phyloP scores from a whole-genome alignment of 345 rosid genomes.

The Draba incana region DNA sequence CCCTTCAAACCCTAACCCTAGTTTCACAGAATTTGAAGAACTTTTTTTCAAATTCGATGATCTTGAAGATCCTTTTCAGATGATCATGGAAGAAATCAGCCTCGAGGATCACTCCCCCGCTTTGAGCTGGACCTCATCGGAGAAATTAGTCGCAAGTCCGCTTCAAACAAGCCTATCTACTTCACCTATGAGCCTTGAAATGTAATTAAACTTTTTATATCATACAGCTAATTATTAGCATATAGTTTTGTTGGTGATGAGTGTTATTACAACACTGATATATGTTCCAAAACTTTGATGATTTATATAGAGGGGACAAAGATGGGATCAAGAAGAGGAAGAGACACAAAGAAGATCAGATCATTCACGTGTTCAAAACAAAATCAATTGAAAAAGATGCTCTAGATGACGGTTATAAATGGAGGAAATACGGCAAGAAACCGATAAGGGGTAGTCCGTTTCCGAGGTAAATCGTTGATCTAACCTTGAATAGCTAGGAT shows the following conservation, averaged over 20 bases:
- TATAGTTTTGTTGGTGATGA: conserved; percentile 11
- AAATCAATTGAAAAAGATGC: conserved; percentile 5
- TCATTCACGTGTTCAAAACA: conserved; percentile 38
- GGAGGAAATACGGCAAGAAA: conserved; percentile 61
- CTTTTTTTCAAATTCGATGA: conserved; percentile 32
- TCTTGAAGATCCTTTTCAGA: conserved; percentile 12
- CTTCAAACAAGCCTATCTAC: conserved; percentile 29
- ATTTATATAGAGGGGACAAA: conserved; percentile 32
- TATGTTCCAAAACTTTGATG: conserved; percentile 4
- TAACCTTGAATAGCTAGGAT: conserved; percentile 1
- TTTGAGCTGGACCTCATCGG: conserved; percentile 40
- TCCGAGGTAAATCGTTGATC: conserved; percentile 47
- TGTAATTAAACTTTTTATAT: conserved; percentile 25
- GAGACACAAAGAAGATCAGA: conserved; percentile 22
- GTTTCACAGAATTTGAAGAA: conserved; percentile 20
- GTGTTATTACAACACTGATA: conserved; percentile 1
- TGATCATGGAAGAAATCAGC: conserved; percentile 34
- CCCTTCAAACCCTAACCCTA: conserved; percentile 44
- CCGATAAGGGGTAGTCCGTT: conserved; percentile 43
- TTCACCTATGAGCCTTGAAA: conserved; percentile 35
- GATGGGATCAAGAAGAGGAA: conserved; percentile 38
- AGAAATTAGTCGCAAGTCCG: conserved; percentile 32
- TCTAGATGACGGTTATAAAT: conserved; percentile 52
- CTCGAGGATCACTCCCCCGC: conserved; percentile 35
- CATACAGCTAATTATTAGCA: conserved; percentile 1